Evolutionary conservation across 2,329 filamentous ascomycete species (phyloP), one percentile per base, ranked within the genome.

Genomic region (Taxawa tesnikishii): DNA sequence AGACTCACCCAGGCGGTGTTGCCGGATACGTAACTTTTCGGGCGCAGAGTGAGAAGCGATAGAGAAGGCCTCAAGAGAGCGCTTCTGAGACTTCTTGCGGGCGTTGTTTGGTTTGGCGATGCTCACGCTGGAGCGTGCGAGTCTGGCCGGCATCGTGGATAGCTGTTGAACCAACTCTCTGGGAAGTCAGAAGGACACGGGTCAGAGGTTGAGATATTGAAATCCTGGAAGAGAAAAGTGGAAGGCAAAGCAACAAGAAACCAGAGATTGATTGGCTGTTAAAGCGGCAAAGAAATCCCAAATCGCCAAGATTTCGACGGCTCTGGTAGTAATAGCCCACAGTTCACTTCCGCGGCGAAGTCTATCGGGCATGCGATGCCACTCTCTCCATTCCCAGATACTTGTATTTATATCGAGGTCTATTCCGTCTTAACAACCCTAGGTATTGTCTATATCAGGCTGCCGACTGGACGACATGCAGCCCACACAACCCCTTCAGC

Each of bases 401-500:
- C n/a, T n/a, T n/a, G n/a, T n/a, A n/a, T n/a, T n/a, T n/a, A n/a
- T n/a, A n/a, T n/a, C n/a, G n/a, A n/a, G n/a, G n/a, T n/a, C n/a
- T n/a, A n/a, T n/a, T n/a, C n/a, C n/a, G n/a, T n/a, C n/a, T n/a
- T n/a, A n/a, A n/a, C n/a, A n/a, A n/a, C n/a, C n/a, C n/a, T n/a
- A n/a, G n/a, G n/a, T n/a, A n/a, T n/a, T n/a, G n/a, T n/a, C n/a
- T n/a, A n/a, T n/a, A n/a, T n/a, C n/a, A n/a, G n/a, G n/a, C n/a
- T n/a, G n/a, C n/a, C n/a, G n/a, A n/a, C n/a, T n/a, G n/a, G 7
- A 21, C 33, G 38, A 5, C 25, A 62, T 54, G 40, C 83, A 73
- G 55, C 72, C 81, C 34, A 82, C 81, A 11, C 66, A 72, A 49
- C 55, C 63, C 42, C 75, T 93, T 48, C 68, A 70, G 46, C 66